Conservation (phyloP, 2,329 filamentous ascomycete species). For the Blumeriella jaapii region DNA sequence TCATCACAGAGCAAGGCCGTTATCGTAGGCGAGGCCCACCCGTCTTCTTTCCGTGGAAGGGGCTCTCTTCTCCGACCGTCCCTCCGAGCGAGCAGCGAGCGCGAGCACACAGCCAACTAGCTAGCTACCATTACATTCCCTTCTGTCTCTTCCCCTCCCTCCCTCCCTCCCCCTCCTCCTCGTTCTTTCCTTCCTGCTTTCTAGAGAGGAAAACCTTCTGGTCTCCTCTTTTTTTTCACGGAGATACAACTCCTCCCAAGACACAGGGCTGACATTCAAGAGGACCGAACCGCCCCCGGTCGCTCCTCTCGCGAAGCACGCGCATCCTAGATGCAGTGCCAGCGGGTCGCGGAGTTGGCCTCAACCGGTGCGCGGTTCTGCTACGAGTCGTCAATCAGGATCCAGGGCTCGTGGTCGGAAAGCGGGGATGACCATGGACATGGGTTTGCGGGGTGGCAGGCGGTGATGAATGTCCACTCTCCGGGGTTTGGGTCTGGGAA, state of each 20-base stretch:
- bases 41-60: conserved; percentile 5
- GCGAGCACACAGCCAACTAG: conserved; percentile 21
- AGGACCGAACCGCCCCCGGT: conserved; percentile 19
- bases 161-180: conserved; percentile 4
- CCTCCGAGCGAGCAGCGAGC: conserved; percentile 17
- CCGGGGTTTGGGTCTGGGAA: conserved; percentile 4
- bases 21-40: too few relatives aligned
- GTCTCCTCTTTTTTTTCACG: conserved; percentile 11
- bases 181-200: conserved; percentile 5
- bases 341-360: conserved; percentile 19
- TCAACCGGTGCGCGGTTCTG: conserved; percentile 18
- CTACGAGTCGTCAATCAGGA: conserved; percentile 25
- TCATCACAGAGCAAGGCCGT: too few relatives aligned
- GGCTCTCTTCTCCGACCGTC: conserved; percentile 4
- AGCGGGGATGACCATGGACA: conserved; percentile 10
- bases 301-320: conserved; percentile 19
- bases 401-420: conserved; percentile 22
- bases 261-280: conserved; percentile 14
- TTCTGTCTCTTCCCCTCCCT: too few relatives aligned
- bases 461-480: conserved; percentile 20
- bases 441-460: conserved; percentile 5
- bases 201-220: too few relatives aligned
- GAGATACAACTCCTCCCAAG: conserved; percentile 11
- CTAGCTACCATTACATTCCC: too few relatives aligned
- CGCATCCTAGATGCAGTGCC: too few relatives aligned